Percentiles rank a stretch among this genome's conserved stretches.
These are phyloP conservation scores for Porodaedalea pini DNA, from an alignment of 1,284 basidiomycete genomes.

Conservation along the genomic window DNA sequence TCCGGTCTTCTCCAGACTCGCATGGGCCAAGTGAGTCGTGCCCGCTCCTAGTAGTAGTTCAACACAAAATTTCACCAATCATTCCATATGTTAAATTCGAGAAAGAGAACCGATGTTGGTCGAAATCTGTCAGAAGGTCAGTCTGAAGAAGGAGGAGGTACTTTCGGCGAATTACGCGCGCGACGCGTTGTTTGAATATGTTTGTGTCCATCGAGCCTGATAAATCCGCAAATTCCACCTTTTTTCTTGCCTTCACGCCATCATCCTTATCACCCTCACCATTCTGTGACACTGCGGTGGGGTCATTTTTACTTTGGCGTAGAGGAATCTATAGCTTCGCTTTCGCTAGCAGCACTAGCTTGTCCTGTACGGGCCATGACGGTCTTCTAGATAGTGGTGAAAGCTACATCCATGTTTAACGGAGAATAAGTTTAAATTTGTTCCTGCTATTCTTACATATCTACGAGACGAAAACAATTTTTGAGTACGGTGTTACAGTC, in stretches of 20 bases:
- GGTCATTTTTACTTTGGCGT: constrained; percentile 31
- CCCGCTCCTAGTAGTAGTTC: too few relatives aligned
- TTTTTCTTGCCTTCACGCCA: constrained; percentile 7
- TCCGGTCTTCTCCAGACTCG: too few relatives aligned
- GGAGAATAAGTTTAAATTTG: not conserved
- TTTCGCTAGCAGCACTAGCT: constrained; percentile 42
- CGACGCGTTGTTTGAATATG: not conserved
- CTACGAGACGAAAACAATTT: too few relatives aligned
- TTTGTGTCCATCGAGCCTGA: not conserved
- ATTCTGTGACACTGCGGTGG: constrained; percentile 21
- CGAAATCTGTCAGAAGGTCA: too few relatives aligned
- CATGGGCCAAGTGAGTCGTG: too few relatives aligned
- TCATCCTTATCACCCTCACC: constrained; percentile 33
- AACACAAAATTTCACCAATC: too few relatives aligned
- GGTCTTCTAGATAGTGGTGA: constrained; percentile 41
- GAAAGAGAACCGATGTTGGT: too few relatives aligned
- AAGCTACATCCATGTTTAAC: constrained; percentile 30
- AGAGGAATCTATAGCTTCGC: constrained; percentile 34
- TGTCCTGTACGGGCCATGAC: constrained; percentile 32
- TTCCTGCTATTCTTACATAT: not conserved
- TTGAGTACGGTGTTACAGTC: too few relatives aligned
- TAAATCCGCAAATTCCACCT: not conserved
- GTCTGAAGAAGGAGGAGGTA: too few relatives aligned
- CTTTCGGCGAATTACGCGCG: too few relatives aligned
- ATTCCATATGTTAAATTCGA: too few relatives aligned